Base-by-base conservation (phyloP, 352 stramenopile genomes). In the Saprolegnia parasitica region DNA sequence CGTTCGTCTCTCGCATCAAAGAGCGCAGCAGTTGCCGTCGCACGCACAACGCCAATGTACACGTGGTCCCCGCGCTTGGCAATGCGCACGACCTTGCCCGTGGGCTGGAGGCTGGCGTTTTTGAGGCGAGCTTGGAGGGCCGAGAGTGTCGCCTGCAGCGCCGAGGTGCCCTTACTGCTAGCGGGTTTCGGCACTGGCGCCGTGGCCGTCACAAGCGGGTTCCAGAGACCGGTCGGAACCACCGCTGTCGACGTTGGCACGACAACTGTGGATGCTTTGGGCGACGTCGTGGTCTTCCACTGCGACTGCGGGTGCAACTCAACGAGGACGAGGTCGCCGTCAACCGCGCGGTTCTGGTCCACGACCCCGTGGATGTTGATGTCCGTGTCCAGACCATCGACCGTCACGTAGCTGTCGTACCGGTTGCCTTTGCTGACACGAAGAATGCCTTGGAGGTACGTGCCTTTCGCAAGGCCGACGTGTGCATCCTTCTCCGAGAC, bases 271-370 rank as follows among this genome's bases (percentile, higher is more conserved):
- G 50, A 29, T 18, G 15, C n/a, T 11, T 29, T 50, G 37, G 63
- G 16, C 50, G 65, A 40, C 37, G 60, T 71, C 20, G 63, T 49
- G n/a, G 37, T 63, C 10, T 66, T 24, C 65, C 73, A 96, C 45
- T 87, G 66, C 5, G 76, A 66, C 45, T 87, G 76, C 0, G 80
- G 74, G 20, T 79, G 67, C 2, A 95, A 37, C 60, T 85, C 64
- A 47, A 96, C 68, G 0, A 76, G 85, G 15, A 96, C 86, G 16
- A 93, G 68, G 66, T 95, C 88, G n/a, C 85, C 80, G 54, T 95
- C 81, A 56, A 96, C 72, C 0, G 80, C 87, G 21, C 87, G 84
- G 47, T 95, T 95, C 1, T 87, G 81, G 60, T 89, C 78, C 35
- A 78, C 71, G 60, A 86, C 78, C 6, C 84, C 85, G 58, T 93